Evolutionary conservation across 345 rosid species (phyloP).

Genomic region (Ailanthus altissimus): DNA sequence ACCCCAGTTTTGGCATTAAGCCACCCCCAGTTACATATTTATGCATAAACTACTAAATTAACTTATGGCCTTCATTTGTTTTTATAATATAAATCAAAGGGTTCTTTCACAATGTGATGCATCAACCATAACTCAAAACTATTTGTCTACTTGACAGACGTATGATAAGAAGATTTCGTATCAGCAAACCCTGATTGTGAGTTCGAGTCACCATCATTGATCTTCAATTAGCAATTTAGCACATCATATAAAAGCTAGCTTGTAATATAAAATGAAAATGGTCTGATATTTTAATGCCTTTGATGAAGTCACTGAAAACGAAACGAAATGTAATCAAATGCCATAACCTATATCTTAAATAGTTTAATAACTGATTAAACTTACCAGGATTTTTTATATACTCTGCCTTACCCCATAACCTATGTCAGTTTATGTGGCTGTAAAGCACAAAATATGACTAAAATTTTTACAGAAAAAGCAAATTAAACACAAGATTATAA

Average conservation of each 20-base stretch:
- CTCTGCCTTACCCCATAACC: slow-evolving; percentile 11
- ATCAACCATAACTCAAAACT: no score
- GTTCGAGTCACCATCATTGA: background rate
- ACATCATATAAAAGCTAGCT: background rate
- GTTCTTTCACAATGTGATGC: slow-evolving; percentile 3
- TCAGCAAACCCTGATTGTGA: background rate
- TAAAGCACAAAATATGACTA: slow-evolving; percentile 19
- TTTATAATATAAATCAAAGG: background rate
- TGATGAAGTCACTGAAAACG: slow-evolving; percentile 24
- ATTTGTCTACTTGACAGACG: background rate
- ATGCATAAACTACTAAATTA: background rate
- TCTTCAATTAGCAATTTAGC: background rate
- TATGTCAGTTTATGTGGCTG: slow-evolving; percentile 27
- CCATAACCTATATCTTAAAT: slow-evolving; percentile 8
- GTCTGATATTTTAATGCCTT: background rate
- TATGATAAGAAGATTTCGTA: background rate
- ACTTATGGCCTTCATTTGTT: background rate
- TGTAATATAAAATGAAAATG: background rate
- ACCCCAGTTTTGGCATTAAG: background rate
- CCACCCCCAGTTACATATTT: background rate
- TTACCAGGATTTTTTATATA: background rate
- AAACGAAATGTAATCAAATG: slow-evolving; percentile 10
- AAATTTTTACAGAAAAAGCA: background rate
- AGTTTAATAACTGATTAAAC: slow-evolving; percentile 16
- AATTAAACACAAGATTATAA: background rate